Evolutionary conservation across 306 rosid genomes (phyloP).

Genomic region (Sophora flavescens): DNA sequence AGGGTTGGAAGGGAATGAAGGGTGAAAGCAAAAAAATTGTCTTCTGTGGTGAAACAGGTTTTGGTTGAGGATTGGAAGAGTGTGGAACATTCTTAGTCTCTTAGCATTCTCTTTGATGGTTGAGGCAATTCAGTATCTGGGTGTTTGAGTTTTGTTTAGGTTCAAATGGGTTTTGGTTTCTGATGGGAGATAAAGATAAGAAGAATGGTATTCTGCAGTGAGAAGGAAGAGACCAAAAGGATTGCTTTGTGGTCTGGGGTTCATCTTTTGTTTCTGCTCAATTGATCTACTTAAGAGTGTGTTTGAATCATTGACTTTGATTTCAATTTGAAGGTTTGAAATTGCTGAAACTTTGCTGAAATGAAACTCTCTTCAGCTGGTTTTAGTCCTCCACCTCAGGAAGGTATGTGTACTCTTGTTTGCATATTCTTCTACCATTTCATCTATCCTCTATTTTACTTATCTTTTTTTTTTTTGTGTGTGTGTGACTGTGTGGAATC

Average conservation of each 20-base stretch:
- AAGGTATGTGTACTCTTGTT: slow-evolving; percentile 64
- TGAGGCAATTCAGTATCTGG: slow-evolving; percentile 25
- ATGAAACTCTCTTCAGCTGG: slow-evolving; percentile 93
- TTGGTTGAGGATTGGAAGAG: slow-evolving; percentile 67
- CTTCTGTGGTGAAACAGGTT: slow-evolving; percentile 69
- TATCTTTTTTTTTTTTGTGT: too few relatives aligned
- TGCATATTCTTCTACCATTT: slow-evolving; percentile 32
- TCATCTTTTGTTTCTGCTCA: slow-evolving; percentile 51
- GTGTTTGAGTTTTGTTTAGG: slow-evolving; percentile 42
- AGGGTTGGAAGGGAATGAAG: slow-evolving; percentile 69
- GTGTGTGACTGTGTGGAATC: background rate
- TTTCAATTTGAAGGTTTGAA: slow-evolving; percentile 47
- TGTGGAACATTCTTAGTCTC: slow-evolving; percentile 46
- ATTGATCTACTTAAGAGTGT: slow-evolving; percentile 49
- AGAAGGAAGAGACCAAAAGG: slow-evolving; percentile 47
- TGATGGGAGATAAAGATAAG: slow-evolving; percentile 38
- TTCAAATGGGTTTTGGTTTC: slow-evolving; percentile 49
- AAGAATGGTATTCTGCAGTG: slow-evolving; percentile 55
- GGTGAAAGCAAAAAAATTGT: slow-evolving; percentile 55
- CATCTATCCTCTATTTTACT: background rate
- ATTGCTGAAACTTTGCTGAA: slow-evolving; percentile 47
- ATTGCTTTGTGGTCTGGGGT: slow-evolving; percentile 51
- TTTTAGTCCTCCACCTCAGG: slow-evolving; percentile 84
- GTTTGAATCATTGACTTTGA: slow-evolving; percentile 47
- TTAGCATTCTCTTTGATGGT: slow-evolving; percentile 43